Conservation (phyloP, 2,329 filamentous ascomycete genomes). For the Akanthomyces uredinophilus region DNA sequence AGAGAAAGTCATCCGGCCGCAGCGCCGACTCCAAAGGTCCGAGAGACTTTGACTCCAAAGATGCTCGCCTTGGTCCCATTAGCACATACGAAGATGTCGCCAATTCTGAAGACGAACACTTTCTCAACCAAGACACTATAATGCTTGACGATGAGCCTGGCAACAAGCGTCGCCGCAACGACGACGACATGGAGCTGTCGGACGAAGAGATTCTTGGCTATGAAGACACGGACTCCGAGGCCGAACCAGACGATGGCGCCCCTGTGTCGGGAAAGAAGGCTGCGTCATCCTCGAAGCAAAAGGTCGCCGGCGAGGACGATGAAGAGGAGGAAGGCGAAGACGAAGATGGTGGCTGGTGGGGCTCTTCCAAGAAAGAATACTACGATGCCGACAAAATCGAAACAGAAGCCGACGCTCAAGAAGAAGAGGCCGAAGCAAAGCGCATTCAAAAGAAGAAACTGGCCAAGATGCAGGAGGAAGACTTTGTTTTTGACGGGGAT, state of each 20-base stretch:
- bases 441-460: slow-evolving; percentile 87
- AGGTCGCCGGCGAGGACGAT: slow-evolving; percentile 44
- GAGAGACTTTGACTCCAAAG: slow-evolving; percentile 49
- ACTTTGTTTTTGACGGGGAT: slow-evolving; percentile 87
- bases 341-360: slow-evolving; percentile 70
- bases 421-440: slow-evolving; percentile 87
- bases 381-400: slow-evolving; percentile 78
- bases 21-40: slow-evolving; percentile 43
- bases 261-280: slow-evolving; percentile 26
- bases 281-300: slow-evolving; percentile 22
- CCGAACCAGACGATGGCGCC: slow-evolving; percentile 40
- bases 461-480: slow-evolving; percentile 80
- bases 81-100: slow-evolving; percentile 76
- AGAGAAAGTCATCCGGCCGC: slow-evolving; percentile 63
- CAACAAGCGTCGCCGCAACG: slow-evolving; percentile 69
- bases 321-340: slow-evolving; percentile 49
- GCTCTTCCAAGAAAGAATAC: slow-evolving; percentile 81
- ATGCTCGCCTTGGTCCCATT: slow-evolving; percentile 57
- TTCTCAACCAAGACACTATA: slow-evolving; percentile 79
- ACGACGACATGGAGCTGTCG: slow-evolving; percentile 59
- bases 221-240: slow-evolving; percentile 36
- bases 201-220: slow-evolving; percentile 57
- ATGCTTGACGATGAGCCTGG: slow-evolving; percentile 75
- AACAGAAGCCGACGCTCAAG: slow-evolving; percentile 65
- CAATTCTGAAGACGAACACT: slow-evolving; percentile 91